A percentile compares a stretch with the other conserved stretches of the same genome.
Conservation (phyloP, 352 stramenopile genomes). For the Pythium aphanidermatum region DNA sequence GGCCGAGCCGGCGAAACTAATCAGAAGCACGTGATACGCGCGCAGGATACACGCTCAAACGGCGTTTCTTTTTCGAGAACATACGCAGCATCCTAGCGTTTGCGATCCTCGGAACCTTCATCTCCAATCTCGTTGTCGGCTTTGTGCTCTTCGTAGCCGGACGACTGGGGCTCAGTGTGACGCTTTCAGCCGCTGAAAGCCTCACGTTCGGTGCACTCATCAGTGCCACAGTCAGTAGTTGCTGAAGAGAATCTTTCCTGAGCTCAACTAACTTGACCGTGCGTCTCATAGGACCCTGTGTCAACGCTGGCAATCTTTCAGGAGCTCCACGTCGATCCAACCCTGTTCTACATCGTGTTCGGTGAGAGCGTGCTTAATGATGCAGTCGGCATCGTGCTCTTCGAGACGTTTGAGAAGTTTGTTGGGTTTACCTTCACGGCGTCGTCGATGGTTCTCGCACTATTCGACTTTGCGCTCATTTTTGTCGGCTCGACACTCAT, state of each 20-base stretch:
- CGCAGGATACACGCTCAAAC: constrained; percentile 53
- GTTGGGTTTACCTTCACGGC: constrained; percentile 37
- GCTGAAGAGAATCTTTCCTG: too few relatives aligned
- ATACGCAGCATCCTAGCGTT: constrained; percentile 64
- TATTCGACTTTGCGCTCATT: constrained; percentile 59
- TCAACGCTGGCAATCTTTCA: constrained; percentile 77
- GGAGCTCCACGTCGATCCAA: constrained; percentile 49
- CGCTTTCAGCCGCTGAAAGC: constrained; percentile 49
- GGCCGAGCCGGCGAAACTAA: not conserved
- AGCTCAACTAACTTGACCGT: too few relatives aligned
- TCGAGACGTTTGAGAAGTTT: constrained; percentile 67
- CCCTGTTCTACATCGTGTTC: constrained; percentile 84
- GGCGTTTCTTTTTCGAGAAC: constrained; percentile 67
- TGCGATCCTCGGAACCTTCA: constrained; percentile 56
- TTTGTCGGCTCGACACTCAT: constrained; percentile 64
- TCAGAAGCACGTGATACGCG: not conserved
- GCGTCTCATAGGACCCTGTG: constrained; percentile 53
- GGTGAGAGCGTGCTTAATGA: constrained; percentile 84
- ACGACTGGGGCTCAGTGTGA: constrained; percentile 23
- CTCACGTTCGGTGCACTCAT: constrained; percentile 74
- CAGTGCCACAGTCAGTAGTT: constrained; percentile 35
- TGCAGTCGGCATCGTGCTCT: constrained; percentile 70
- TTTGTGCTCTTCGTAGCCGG: constrained; percentile 38
- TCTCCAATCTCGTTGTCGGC: constrained; percentile 49
- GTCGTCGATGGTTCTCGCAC: constrained; percentile 22